Percentiles rank a stretch among this genome's conserved stretches.
Evolutionary conservation across 2,329 filamentous ascomycete species (phyloP).

Genomic region (Venturia aucupariae): DNA sequence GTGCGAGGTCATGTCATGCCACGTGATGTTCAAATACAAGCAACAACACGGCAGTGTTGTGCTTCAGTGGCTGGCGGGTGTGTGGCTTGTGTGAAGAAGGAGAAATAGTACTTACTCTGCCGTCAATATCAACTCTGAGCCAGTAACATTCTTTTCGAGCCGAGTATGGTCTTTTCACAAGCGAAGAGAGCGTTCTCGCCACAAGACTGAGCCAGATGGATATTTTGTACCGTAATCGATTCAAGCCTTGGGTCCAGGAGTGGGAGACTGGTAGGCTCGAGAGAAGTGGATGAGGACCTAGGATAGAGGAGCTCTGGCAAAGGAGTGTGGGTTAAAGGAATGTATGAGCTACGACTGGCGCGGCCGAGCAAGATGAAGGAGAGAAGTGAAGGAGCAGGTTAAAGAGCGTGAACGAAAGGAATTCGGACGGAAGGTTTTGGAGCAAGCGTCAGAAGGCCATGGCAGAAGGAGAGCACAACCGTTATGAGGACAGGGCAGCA

Average conservation of each 20-base stretch:
- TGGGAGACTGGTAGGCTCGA: background rate
- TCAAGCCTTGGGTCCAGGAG: background rate
- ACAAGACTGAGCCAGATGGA: background rate
- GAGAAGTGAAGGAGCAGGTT: background rate
- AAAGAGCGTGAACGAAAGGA: background rate
- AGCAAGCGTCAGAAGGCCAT: background rate
- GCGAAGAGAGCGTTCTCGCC: background rate
- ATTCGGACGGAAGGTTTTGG: background rate
- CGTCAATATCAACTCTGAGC: background rate
- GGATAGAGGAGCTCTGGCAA: background rate
- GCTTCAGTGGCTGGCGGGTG: too few species aligned
- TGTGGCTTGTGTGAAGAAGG: background rate
- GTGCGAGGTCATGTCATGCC: background rate
- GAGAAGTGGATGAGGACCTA: background rate
- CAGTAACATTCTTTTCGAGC: background rate
- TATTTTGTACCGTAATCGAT: background rate
- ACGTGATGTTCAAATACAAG: background rate
- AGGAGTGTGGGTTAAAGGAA: background rate
- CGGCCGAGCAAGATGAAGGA: background rate
- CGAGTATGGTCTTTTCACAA: background rate
- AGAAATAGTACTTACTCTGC: background rate
- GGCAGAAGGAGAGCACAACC: background rate
- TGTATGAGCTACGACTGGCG: conserved; percentile 1
- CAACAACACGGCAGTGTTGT: background rate
- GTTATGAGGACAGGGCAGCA: background rate